Conservation (phyloP, 139 green algal species). For the Picochlorum sp. region DNA sequence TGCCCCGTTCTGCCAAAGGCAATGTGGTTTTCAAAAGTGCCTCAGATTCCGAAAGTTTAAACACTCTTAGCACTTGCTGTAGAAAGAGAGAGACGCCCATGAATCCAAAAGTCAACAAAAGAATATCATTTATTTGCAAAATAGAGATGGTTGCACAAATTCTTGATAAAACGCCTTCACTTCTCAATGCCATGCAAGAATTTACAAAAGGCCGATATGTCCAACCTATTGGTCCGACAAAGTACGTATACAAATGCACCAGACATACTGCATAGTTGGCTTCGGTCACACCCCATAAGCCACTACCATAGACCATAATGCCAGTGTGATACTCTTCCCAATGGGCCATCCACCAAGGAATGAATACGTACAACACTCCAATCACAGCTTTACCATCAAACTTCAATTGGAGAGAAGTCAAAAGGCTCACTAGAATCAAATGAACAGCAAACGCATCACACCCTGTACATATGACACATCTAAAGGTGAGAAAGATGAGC, state of each 20-base stretch:
- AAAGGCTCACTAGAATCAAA: slow-evolving; percentile 53
- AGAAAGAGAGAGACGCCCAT: neutral
- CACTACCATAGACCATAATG: slow-evolving; percentile 72
- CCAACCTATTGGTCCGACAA: slow-evolving; percentile 21
- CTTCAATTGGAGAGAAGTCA: slow-evolving; percentile 13
- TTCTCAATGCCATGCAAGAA: neutral
- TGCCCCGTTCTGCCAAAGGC: slow-evolving; percentile 36
- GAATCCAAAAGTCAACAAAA: neutral
- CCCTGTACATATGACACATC: too few relatives aligned
- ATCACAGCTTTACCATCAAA: slow-evolving; percentile 10
- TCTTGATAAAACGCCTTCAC: neutral
- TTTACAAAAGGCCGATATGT: neutral
- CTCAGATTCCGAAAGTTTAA: neutral
- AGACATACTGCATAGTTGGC: slow-evolving; percentile 66
- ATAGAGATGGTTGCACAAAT: neutral
- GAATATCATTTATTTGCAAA: neutral
- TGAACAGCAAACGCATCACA: slow-evolving; percentile 77
- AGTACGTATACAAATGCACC: slow-evolving; percentile 40
- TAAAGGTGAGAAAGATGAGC: too few relatives aligned
- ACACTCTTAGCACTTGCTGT: neutral
- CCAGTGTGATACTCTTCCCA: slow-evolving; percentile 90
- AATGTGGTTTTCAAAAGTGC: slow-evolving; percentile 20
- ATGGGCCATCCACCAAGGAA: slow-evolving; percentile 71
- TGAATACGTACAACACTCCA: slow-evolving; percentile 39
- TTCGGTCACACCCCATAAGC: slow-evolving; percentile 68